Conservation (phyloP, 1,284 basidiomycete species). For the Apiotrichum brassicae region DNA sequence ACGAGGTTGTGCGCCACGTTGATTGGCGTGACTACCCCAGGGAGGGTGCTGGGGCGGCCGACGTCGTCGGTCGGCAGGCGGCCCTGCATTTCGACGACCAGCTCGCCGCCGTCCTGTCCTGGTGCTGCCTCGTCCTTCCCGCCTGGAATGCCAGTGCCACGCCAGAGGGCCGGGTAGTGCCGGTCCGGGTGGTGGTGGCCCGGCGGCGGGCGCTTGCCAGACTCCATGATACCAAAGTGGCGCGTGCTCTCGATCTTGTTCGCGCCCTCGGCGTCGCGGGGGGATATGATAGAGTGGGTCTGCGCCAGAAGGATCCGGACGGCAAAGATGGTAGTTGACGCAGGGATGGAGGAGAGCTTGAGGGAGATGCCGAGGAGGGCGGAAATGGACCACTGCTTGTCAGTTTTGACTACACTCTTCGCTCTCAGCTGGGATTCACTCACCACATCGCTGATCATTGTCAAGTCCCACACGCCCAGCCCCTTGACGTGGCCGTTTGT, state of each 20-base stretch:
- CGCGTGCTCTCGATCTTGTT: slow-evolving; percentile 11
- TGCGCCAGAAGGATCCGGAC: slow-evolving; percentile 18
- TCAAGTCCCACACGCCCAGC: slow-evolving; percentile 19
- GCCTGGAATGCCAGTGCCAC: slow-evolving; percentile 16
- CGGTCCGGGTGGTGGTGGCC: slow-evolving; percentile 7
- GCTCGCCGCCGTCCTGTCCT: slow-evolving; percentile 1
- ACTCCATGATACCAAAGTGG: slow-evolving; percentile 12
- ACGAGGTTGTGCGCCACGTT: slow-evolving; percentile 28
- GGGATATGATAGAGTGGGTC: slow-evolving; percentile 19
- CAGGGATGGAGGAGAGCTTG: slow-evolving; percentile 8
- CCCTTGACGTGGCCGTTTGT: slow-evolving; percentile 9
- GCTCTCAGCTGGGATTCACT: too few relatives aligned
- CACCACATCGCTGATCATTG: slow-evolving; percentile 18
- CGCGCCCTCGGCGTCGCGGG: slow-evolving; percentile 14
- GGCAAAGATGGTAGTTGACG: slow-evolving; percentile 15
- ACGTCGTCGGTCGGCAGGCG: slow-evolving; percentile 23
- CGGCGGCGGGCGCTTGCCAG: slow-evolving; percentile 16
- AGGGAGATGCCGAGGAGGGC: slow-evolving; percentile 11
- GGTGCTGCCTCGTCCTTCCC: slow-evolving; percentile 1
- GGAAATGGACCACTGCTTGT: slow-evolving; percentile 19
- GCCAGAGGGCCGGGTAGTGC: slow-evolving; percentile 18
- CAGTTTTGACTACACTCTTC: background rate
- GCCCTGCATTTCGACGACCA: slow-evolving; percentile 8
- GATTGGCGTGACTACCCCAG: slow-evolving; percentile 32
- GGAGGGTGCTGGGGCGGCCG: slow-evolving; percentile 20